These are phyloP conservation scores for Talinum fruticosum DNA, from an alignment of 148 eudicot genomes.

Conservation along the genomic window DNA sequence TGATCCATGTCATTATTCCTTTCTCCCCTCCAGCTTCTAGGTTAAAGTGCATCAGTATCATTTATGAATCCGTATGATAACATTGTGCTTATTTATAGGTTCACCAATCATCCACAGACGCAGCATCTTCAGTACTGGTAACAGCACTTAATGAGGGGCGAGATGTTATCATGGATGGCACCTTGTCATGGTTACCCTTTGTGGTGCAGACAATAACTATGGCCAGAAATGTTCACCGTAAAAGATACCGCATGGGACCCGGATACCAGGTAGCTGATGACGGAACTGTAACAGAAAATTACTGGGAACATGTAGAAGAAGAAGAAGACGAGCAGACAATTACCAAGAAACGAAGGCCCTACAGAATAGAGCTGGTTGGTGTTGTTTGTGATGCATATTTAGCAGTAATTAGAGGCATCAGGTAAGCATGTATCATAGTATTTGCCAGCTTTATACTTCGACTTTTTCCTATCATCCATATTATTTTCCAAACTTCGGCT, in stretches of 20 bases:
- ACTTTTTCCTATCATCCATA: not conserved
- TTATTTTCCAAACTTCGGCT: not conserved
- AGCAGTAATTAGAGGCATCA: constrained; percentile 94
- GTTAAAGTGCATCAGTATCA: not conserved
- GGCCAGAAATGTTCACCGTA: constrained; percentile 97
- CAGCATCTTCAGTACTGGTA: constrained; percentile 94
- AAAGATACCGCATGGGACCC: constrained; percentile 89
- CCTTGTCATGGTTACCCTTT: constrained; percentile 96
- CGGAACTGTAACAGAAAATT: constrained; percentile 72
- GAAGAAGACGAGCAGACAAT: constrained; percentile 53
- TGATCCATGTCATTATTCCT: not conserved
- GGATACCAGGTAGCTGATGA: constrained; percentile 73
- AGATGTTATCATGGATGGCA: constrained; percentile 98
- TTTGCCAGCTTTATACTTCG: not conserved
- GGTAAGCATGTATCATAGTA: constrained; percentile 35
- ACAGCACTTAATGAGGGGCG: constrained; percentile 98
- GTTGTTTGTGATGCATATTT: constrained; percentile 96
- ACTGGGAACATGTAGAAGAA: constrained; percentile 91
- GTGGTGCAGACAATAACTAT: constrained; percentile 97
- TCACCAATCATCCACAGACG: constrained; percentile 97
- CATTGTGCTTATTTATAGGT: constrained; percentile 52
- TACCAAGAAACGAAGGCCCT: constrained; percentile 70
- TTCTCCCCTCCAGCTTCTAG: not conserved
- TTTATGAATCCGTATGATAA: constrained; percentile 5
- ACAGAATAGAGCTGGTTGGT: constrained; percentile 97